Base-by-base conservation (phyloP, 2,329 filamentous ascomycete genomes). In the Colletotrichum sp. region DNA sequence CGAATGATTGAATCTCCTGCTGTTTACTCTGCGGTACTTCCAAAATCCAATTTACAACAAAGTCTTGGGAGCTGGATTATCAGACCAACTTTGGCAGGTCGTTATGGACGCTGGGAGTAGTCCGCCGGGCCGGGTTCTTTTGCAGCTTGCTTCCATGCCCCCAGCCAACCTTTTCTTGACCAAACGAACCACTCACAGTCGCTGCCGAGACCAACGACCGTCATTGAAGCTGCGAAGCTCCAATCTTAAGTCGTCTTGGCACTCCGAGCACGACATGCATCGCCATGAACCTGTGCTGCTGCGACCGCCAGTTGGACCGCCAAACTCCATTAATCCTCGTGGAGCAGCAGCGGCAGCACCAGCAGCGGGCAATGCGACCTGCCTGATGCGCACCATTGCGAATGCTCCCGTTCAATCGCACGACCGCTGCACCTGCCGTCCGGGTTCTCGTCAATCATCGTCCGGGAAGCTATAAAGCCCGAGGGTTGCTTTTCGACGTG, bases 71-170 rank as follows among this genome's bases (percentile, higher is more conserved):
- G n/a, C 8, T n/a, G 18, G 66, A 63, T 26, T 44, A 64, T 74
- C 59, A 76, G 34, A 12, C 70, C 74, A 39, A 60, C 74, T 76
- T 59, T 21, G 74, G 74, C 70, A 76, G 74, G 70, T 76, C 64
- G 15, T 39, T 69, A 69, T 21, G n/a, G 44, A 26, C 32, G 16
- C 39, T 44, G 44, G n/a, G n/a, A 49, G n/a, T 21, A 49, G 44
- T 49, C 44, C 44, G 10, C 44, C 44, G 44, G n/a, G 44, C 70
- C 57, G 28, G 59, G n/a, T 63, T 63, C 57, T 21, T 73, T 26
- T 28, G 59, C 44, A 24, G 18, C n/a, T 13, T 30, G 8, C 52
- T 15, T 28, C 59, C 26, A 59, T 30, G 62, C 68, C 26, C 34
- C 15, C 55, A 24, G 32, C 62, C 32, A 64, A 64, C 32, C 34